Percentiles rank a stretch among this genome's conserved stretches.
phyloP scores from a whole-genome alignment of 2,329 filamentous ascomycete genomes.

The Aspergillus flavus region DNA sequence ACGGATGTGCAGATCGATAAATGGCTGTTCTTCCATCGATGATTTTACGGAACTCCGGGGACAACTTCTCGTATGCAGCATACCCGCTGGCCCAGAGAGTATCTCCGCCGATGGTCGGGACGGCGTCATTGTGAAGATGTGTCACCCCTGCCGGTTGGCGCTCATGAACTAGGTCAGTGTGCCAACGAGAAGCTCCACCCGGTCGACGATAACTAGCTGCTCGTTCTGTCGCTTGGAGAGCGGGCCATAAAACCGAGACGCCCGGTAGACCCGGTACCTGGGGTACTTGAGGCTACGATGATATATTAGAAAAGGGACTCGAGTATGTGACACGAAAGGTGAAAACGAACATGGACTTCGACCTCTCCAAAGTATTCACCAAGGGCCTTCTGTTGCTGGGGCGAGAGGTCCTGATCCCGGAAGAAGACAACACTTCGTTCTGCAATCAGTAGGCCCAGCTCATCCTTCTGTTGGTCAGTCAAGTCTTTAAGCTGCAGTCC shows the following conservation, averaged over 20 bases:
- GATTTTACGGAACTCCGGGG: constrained; percentile 68
- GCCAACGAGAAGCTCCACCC: constrained; percentile 69
- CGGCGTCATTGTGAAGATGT: constrained; percentile 69
- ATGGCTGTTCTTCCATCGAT: constrained; percentile 69
- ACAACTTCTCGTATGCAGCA: constrained; percentile 72
- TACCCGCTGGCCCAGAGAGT: constrained; percentile 74
- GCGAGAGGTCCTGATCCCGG: constrained; percentile 62
- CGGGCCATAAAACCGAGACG: constrained; percentile 71
- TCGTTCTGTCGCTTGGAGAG: constrained; percentile 63
- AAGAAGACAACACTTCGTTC: constrained; percentile 70
- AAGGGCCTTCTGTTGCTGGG: constrained; percentile 64
- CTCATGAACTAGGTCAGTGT: constrained; percentile 72
- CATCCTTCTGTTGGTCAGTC: constrained; percentile 61
- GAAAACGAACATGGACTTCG: constrained; percentile 63
- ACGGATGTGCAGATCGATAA: constrained; percentile 67
- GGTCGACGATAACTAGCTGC: constrained; percentile 66
- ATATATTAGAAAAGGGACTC: background rate
- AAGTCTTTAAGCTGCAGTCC: constrained; percentile 66
- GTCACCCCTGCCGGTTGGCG: constrained; percentile 70
- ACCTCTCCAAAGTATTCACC: constrained; percentile 67
- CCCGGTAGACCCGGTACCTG: constrained; percentile 69
- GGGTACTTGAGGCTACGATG: constrained; percentile 65
- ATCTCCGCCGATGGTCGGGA: constrained; percentile 67
- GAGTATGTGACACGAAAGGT: no score
- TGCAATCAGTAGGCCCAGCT: constrained; percentile 64